A percentile compares a stretch with the other conserved stretches of the same genome.
Conservation (phyloP, 2,329 filamentous ascomycete genomes). For the Cercospora citrullina region DNA sequence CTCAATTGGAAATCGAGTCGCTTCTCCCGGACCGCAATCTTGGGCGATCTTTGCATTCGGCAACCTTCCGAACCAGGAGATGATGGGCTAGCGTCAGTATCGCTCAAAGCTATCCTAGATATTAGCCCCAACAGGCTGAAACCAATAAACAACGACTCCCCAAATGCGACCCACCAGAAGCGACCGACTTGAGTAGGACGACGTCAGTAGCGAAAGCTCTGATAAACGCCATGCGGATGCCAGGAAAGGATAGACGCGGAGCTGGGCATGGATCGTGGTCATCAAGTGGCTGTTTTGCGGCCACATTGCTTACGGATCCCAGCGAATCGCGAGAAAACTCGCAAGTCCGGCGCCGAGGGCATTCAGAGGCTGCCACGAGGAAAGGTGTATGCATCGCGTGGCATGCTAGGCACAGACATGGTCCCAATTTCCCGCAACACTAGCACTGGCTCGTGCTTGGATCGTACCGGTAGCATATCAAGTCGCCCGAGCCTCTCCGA, state of each 20-base stretch:
- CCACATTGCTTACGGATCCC: not conserved
- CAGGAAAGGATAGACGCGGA: not conserved
- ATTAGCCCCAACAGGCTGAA: not conserved
- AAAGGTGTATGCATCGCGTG: conserved; percentile 3
- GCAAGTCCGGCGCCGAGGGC: conserved; percentile 5
- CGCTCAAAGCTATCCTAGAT: not conserved
- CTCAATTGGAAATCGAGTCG: not conserved
- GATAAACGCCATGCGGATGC: not conserved
- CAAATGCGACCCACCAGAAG: not conserved
- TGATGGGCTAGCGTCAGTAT: not conserved
- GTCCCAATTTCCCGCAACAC: not conserved
- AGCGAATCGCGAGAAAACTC: conserved; percentile 11
- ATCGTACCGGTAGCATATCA: conserved; percentile 1
- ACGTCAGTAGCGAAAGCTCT: not conserved
- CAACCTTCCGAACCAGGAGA: not conserved
- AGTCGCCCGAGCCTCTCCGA: conserved; percentile 6
- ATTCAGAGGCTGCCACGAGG: conserved; percentile 13
- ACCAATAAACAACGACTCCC: not conserved
- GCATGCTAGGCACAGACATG: not conserved
- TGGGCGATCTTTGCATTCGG: not conserved
- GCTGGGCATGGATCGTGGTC: not conserved
- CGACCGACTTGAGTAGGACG: not conserved
- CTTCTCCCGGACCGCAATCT: not conserved
- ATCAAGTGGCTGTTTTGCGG: not conserved
- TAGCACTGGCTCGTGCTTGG: not conserved